Conservation (phyloP, 2,329 filamentous ascomycete species). For the Pleoardoris graminearum region DNA sequence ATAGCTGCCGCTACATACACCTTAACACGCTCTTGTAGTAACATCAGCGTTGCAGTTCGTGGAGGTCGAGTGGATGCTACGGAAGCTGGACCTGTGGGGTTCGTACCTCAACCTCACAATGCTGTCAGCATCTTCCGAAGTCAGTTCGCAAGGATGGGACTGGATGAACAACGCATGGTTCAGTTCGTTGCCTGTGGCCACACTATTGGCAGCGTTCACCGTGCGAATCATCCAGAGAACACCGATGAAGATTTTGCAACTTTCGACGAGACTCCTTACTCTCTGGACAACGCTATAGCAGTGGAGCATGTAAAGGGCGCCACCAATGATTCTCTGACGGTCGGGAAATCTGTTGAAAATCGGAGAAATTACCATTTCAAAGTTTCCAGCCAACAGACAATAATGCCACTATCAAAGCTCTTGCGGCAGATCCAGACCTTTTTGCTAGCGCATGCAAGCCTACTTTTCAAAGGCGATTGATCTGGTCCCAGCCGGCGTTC, state of each 20-base stretch:
- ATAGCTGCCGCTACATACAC: slow-evolving; percentile 63
- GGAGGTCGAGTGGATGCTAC: slow-evolving; percentile 61
- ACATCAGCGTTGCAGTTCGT: slow-evolving; percentile 58
- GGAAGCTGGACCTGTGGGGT: slow-evolving; percentile 50
- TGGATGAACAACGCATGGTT: slow-evolving; percentile 61
- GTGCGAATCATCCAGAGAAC: slow-evolving; percentile 52
- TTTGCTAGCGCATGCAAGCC: slow-evolving; percentile 54
- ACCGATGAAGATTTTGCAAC: slow-evolving; percentile 54
- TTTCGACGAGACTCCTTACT: slow-evolving; percentile 53
- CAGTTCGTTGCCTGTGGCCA: slow-evolving; percentile 64
- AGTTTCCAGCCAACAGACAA: slow-evolving; percentile 58
- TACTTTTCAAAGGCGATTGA: slow-evolving; percentile 65
- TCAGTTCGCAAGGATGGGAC: slow-evolving; percentile 63
- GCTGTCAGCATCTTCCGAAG: slow-evolving; percentile 55
- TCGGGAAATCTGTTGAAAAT: slow-evolving; percentile 53
- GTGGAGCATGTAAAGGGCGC: slow-evolving; percentile 60
- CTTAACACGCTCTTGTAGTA: slow-evolving; percentile 62
- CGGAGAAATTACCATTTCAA: slow-evolving; percentile 59
- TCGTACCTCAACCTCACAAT: slow-evolving; percentile 63
- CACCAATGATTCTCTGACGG: slow-evolving; percentile 60
- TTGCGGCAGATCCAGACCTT: slow-evolving; percentile 52
- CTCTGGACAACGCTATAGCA: slow-evolving; percentile 61
- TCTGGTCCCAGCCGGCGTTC: slow-evolving; percentile 57
- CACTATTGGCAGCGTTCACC: slow-evolving; percentile 63
- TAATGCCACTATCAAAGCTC: slow-evolving; percentile 58